phyloP scores from a whole-genome alignment of 148 eudicot species.

The Tetragonia tetragonoides region DNA sequence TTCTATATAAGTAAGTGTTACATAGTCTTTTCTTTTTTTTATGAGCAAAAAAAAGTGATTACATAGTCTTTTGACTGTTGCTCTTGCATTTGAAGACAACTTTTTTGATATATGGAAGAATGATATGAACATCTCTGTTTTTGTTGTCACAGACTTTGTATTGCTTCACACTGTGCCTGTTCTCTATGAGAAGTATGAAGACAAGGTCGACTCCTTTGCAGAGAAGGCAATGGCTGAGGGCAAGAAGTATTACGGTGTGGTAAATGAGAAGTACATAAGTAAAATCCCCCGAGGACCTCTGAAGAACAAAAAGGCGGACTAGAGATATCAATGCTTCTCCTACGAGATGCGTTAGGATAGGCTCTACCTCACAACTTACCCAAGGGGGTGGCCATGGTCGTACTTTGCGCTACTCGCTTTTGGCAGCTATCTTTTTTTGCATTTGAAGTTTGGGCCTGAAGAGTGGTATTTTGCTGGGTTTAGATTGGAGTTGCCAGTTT shows the following conservation, averaged over 20 bases:
- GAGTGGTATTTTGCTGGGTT: conserved; percentile 15
- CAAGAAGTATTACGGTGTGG: conserved; percentile 66
- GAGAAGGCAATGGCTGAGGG: conserved; percentile 57
- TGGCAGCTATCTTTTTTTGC: conserved; percentile 13
- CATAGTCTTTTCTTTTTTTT: neutral
- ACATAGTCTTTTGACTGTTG: neutral
- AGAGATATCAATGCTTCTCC: conserved; percentile 22
- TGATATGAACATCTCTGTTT: neutral
- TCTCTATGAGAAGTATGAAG: conserved; percentile 71
- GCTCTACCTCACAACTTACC: neutral
- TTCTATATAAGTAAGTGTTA: conserved; percentile 54
- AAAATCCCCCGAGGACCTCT: conserved; percentile 62
- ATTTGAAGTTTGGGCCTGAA: conserved; percentile 11
- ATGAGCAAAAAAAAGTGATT: too few relatives aligned
- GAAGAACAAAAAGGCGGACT: conserved; percentile 57
- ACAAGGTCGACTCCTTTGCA: conserved; percentile 55
- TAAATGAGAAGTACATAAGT: conserved; percentile 66
- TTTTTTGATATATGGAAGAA: neutral
- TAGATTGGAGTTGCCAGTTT: conserved; percentile 21
- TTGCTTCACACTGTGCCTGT: conserved; percentile 71
- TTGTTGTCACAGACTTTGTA: conserved; percentile 52
- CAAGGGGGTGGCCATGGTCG: neutral
- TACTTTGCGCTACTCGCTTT: conserved; percentile 10
- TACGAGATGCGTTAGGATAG: conserved; percentile 8
- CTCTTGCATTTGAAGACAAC: neutral